These are phyloP conservation scores for Fermentozyma sake DNA, from an alignment of 1,139 yeast species.

Conservation along the genomic window DNA sequence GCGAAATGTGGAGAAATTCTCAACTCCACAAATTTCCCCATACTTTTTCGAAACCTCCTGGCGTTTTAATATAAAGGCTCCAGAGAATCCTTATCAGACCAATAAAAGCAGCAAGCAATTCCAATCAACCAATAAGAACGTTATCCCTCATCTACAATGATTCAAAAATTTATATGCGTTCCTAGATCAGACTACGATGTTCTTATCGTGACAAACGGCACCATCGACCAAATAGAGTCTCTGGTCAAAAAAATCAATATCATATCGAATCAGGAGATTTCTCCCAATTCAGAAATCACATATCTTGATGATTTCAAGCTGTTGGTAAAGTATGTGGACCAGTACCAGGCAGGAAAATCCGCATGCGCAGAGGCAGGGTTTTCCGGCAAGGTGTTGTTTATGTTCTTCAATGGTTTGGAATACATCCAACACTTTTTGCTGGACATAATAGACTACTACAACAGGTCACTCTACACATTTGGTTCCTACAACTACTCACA, in stretches of 20 bases:
- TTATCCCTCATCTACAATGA: conserved; percentile 16
- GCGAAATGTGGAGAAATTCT: conserved; percentile 1
- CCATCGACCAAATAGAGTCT: conserved; percentile 27
- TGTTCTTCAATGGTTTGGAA: conserved; percentile 37
- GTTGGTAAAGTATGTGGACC: conserved; percentile 15
- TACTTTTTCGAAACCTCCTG: conserved; percentile 2
- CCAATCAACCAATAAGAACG: not conserved
- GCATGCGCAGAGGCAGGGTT: no score
- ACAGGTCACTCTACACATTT: conserved; percentile 8
- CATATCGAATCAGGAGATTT: conserved; percentile 23
- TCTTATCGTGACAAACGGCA: conserved; percentile 33
- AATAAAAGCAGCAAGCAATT: conserved; percentile 7
- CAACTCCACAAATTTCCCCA: conserved; percentile 4
- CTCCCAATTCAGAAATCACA: conserved; percentile 21
- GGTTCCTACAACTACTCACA: conserved; percentile 7
- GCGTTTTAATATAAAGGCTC: conserved; percentile 1
- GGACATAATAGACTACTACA: conserved; percentile 26
- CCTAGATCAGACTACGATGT: conserved; percentile 33
- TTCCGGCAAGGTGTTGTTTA: conserved; percentile 31
- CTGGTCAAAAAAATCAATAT: conserved; percentile 22
- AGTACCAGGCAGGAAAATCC: conserved; percentile 3
- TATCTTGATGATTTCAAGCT: conserved; percentile 26
- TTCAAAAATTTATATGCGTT: conserved; percentile 34
- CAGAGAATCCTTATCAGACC: conserved; percentile 12
- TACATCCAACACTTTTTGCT: conserved; percentile 30